These are phyloP conservation scores for Anethum foeniculum DNA, from an alignment of 140 eudicot genomes.

Conservation along the genomic window DNA sequence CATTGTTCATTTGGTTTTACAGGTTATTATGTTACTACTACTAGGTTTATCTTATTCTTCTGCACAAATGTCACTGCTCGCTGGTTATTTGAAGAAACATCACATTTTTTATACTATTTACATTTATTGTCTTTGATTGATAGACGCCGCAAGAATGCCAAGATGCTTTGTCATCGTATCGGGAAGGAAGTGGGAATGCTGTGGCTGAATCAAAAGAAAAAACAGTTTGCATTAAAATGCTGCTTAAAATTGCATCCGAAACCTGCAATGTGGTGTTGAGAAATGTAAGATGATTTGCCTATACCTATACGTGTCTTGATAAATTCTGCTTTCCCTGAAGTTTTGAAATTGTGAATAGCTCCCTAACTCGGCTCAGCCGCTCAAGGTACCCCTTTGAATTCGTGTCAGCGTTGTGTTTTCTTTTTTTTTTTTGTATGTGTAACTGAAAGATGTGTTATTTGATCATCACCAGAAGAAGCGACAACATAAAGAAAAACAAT, in stretches of 20 bases:
- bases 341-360: slow-evolving; percentile 40
- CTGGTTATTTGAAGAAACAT: too few species aligned
- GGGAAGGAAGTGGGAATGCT: too few species aligned
- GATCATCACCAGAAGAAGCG: not conserved
- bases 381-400: slow-evolving; percentile 20
- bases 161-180: too few species aligned
- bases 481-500: not conserved
- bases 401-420: not conserved
- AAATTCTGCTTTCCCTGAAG: slow-evolving; percentile 55
- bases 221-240: too few species aligned
- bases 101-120: too few species aligned
- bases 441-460: not conserved
- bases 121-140: too few species aligned
- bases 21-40: too few species aligned
- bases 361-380: slow-evolving; percentile 50
- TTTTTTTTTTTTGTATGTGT: not conserved
- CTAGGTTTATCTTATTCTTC: too few species aligned
- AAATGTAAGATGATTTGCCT: slow-evolving; percentile 63
- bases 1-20: too few species aligned
- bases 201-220: too few species aligned
- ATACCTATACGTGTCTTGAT: slow-evolving; percentile 50
- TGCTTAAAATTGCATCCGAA: slow-evolving; percentile 35
- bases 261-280: slow-evolving; percentile 36
- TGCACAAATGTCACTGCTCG: too few species aligned
- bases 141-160: too few species aligned